Evolutionary conservation across 1,284 basidiomycete species (phyloP).

Genomic region (Heterobasidion irregulare): DNA sequence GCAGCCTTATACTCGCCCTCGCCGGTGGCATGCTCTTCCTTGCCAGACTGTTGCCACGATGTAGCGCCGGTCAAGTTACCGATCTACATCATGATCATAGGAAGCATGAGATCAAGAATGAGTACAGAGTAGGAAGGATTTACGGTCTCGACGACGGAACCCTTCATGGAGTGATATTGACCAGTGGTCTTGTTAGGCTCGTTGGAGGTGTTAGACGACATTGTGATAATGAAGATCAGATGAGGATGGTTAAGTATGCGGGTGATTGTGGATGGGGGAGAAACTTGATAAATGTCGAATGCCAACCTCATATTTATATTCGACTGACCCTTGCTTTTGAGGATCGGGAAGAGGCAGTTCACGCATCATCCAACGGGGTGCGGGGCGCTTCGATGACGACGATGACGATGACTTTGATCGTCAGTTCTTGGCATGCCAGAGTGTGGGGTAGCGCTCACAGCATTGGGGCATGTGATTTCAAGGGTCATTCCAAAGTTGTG

Average conservation of each 20-base stretch:
- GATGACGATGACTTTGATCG: too few species aligned
- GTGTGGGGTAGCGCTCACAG: too few species aligned
- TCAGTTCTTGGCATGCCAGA: too few species aligned
- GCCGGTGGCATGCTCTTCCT: conserved; percentile 58
- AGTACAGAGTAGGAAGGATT: background rate
- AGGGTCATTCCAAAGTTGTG: too few species aligned
- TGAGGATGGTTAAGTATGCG: background rate
- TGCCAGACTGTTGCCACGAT: conserved; percentile 34
- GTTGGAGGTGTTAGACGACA: conserved; percentile 2
- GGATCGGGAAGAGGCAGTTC: too few species aligned
- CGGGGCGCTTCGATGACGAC: too few species aligned
- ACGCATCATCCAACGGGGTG: too few species aligned
- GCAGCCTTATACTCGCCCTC: conserved; percentile 55
- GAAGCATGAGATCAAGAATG: background rate
- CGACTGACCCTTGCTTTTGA: too few species aligned
- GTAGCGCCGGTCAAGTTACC: conserved; percentile 7
- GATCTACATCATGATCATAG: conserved; percentile 7
- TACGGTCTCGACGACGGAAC: conserved; percentile 44
- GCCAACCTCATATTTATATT: too few species aligned
- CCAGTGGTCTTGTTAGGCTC: conserved; percentile 50
- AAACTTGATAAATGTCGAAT: too few species aligned
- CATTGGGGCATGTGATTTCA: too few species aligned
- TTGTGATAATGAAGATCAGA: background rate
- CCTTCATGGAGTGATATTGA: conserved; percentile 54
- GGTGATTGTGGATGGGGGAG: background rate